A percentile compares a stretch with the other conserved stretches of the same genome.
Conservation (phyloP, 2,329 filamentous ascomycete genomes). For the Scedosporium dehoogii region DNA sequence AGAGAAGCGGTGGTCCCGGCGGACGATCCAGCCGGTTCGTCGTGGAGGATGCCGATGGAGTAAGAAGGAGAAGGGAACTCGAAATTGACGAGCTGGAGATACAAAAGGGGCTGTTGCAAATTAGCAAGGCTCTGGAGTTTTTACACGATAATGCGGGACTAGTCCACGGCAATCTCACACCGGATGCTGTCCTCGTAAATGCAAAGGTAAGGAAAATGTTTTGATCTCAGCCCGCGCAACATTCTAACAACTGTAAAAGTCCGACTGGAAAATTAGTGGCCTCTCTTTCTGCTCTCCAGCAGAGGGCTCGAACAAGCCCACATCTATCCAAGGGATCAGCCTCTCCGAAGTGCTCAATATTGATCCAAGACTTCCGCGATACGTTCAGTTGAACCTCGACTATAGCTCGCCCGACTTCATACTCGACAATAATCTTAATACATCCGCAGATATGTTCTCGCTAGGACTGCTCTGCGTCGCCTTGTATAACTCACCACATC, state of each 20-base stretch:
- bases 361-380: slow-evolving; percentile 70
- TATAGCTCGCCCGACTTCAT: slow-evolving; percentile 93
- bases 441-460: slow-evolving; percentile 86
- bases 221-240: not conserved
- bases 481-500: slow-evolving; percentile 89
- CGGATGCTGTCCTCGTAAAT: slow-evolving; percentile 89
- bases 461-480: slow-evolving; percentile 80
- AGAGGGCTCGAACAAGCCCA: slow-evolving; percentile 62
- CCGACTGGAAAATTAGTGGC: slow-evolving; percentile 98
- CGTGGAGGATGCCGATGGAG: slow-evolving; percentile 67
- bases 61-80: slow-evolving; percentile 63
- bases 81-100: slow-evolving; percentile 97
- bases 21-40: slow-evolving; percentile 70
- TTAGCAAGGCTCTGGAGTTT: slow-evolving; percentile 91
- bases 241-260: slow-evolving; percentile 35
- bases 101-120: slow-evolving; percentile 87
- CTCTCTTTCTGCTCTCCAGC: slow-evolving; percentile 79
- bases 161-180: slow-evolving; percentile 89
- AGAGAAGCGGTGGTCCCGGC: slow-evolving; percentile 56
- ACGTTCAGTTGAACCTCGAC: slow-evolving; percentile 84
- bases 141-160: slow-evolving; percentile 89
- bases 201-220: slow-evolving; percentile 51
- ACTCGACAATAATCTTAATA: slow-evolving; percentile 77
- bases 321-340: slow-evolving; percentile 69
- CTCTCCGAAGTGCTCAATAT: slow-evolving; percentile 77